Conservation (phyloP, 1,139 yeast genomes). For the Magnusiomyces magnusii region DNA sequence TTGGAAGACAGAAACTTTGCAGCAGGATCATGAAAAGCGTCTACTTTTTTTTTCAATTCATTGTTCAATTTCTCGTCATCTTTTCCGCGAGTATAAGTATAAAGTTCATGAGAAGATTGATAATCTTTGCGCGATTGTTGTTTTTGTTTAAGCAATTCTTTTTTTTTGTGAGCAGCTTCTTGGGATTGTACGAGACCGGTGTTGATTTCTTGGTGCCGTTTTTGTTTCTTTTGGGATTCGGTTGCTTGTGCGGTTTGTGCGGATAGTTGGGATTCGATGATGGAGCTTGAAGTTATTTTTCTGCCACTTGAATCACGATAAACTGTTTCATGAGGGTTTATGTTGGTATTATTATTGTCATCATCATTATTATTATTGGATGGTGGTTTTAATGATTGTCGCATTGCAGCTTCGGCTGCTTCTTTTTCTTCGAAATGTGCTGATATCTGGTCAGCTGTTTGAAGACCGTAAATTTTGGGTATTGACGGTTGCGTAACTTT, state of each 20-base stretch:
- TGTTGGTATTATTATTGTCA: constrained; percentile 11
- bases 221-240: neutral
- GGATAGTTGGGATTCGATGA: neutral
- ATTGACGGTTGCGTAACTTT: neutral
- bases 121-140: constrained; percentile 25
- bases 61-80: constrained; percentile 13
- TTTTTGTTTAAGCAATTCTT: neutral
- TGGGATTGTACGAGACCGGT: constrained; percentile 41
- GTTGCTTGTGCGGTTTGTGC: neutral
- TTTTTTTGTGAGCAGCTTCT: neutral
- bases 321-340: constrained; percentile 38
- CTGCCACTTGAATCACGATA: constrained; percentile 54
- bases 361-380: neutral
- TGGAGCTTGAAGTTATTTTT: neutral
- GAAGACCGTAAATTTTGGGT: constrained; percentile 35
- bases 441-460: constrained; percentile 38
- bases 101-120: constrained; percentile 23
- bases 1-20: constrained; percentile 36
- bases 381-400: neutral
- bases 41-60: constrained; percentile 26
- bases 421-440: constrained; percentile 28
- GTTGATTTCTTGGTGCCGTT: constrained; percentile 33
- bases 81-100: constrained; percentile 27
- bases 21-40: constrained; percentile 61
- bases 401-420: constrained; percentile 12